Evolutionary conservation across 2,329 filamentous ascomycete genomes (phyloP).

Genomic region (Claviceps pazoutovae): DNA sequence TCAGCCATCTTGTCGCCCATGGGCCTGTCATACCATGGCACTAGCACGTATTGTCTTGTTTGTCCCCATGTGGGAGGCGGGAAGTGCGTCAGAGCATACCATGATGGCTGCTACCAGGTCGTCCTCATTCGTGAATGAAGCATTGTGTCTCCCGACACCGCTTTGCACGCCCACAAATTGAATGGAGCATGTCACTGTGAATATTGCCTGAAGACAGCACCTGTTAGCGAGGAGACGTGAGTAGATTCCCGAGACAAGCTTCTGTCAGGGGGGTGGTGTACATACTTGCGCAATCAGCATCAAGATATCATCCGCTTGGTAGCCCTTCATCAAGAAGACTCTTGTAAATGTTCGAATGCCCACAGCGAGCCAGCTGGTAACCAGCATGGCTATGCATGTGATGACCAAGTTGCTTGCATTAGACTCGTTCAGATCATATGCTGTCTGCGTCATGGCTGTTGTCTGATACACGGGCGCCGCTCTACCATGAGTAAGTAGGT

Average conservation of each 20-base stretch:
- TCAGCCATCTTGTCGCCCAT: not conserved
- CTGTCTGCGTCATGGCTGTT: conserved; percentile 15
- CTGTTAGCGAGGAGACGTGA: conserved; percentile 2
- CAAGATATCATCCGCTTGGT: conserved; percentile 39
- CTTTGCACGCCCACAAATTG: conserved; percentile 27
- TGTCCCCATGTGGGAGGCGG: too few relatives aligned
- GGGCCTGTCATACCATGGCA: not conserved
- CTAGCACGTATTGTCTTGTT: not conserved
- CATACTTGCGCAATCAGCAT: conserved; percentile 35
- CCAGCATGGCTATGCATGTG: conserved; percentile 23
- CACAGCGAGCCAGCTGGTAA: conserved; percentile 28
- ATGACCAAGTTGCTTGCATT: conserved; percentile 24
- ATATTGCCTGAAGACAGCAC: conserved; percentile 22
- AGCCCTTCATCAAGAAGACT: conserved; percentile 27
- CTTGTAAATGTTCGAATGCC: conserved; percentile 30
- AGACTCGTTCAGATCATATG: conserved; percentile 22
- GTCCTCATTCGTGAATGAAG: conserved; percentile 23
- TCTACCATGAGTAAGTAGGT: not conserved
- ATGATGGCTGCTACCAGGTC: conserved; percentile 31
- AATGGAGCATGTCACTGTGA: conserved; percentile 33
- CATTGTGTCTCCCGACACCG: conserved; percentile 35
- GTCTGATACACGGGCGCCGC: not conserved
- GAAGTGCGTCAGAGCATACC: conserved; percentile 16
- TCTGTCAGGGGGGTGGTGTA: not conserved
- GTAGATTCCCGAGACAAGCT: not conserved